These are phyloP conservation scores for Xylaria sp. DNA, from an alignment of 2,329 filamentous ascomycete genomes.

Conservation along the genomic window DNA sequence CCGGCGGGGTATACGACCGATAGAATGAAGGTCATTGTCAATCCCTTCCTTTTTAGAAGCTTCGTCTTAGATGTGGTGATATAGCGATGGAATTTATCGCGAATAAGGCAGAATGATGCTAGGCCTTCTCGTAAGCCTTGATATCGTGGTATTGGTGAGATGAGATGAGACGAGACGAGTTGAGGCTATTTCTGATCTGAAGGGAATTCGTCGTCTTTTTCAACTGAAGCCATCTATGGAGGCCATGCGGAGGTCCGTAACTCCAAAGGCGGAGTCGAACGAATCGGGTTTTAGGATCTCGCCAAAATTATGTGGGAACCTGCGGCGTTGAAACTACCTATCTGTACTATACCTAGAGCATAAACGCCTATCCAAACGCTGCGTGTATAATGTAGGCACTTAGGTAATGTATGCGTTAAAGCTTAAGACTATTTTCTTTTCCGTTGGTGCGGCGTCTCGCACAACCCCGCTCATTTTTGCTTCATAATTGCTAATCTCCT, in stretches of 20 bases:
- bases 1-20: slow-evolving; percentile 55
- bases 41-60: neutral
- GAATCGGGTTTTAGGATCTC: slow-evolving; percentile 3
- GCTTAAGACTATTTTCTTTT: too few species aligned
- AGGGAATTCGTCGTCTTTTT: slow-evolving; percentile 1
- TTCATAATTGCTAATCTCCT: too few species aligned
- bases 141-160: neutral
- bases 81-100: neutral
- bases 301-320: too few species aligned
- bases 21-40: slow-evolving; percentile 37
- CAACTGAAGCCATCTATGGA: neutral
- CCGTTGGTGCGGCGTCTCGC: too few species aligned
- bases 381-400: too few species aligned
- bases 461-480: too few species aligned
- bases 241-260: neutral
- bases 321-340: too few species aligned
- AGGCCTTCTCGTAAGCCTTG: neutral
- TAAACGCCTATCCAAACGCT: too few species aligned
- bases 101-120: neutral
- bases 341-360: too few species aligned
- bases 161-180: too few species aligned
- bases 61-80: neutral
- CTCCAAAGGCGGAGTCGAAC: slow-evolving; percentile 12
- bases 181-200: neutral
- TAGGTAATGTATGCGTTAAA: too few species aligned